Evolutionary conservation across 2,329 filamentous ascomycete genomes (phyloP).

Genomic region (Alternaria incomplexa): DNA sequence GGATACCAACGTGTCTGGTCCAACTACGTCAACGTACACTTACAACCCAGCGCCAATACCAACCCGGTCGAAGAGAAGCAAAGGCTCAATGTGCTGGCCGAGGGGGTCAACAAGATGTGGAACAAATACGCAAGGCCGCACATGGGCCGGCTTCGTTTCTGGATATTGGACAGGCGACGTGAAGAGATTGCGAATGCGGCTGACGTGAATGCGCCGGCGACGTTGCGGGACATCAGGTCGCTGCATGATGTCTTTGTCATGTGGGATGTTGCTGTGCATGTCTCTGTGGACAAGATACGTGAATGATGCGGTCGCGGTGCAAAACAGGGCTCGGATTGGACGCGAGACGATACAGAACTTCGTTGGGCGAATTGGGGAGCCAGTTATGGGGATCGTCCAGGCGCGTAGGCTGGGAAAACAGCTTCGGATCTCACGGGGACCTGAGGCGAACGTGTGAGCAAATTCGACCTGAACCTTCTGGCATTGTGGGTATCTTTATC

Average conservation of each 20-base stretch:
- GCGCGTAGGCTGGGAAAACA: too few relatives aligned
- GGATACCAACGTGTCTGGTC: constrained; percentile 2
- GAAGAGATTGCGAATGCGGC: neutral
- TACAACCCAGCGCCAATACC: constrained; percentile 22
- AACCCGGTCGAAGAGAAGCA: constrained; percentile 6
- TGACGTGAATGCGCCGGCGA: neutral
- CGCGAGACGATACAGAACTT: neutral
- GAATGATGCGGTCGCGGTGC: constrained; percentile 26
- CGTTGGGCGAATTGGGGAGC: neutral
- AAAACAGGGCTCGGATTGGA: neutral
- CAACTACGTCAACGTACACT: constrained; percentile 32
- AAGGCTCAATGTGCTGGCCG: constrained; percentile 17
- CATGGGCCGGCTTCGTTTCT: neutral
- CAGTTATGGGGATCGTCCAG: neutral
- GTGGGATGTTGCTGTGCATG: constrained; percentile 32
- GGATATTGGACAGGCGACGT: neutral
- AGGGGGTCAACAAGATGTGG: constrained; percentile 25
- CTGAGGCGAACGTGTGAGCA: neutral
- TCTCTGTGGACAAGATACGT: constrained; percentile 30
- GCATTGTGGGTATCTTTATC: neutral
- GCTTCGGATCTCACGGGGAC: neutral
- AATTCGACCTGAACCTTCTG: neutral
- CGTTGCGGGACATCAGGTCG: constrained; percentile 19
- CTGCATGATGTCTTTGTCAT: constrained; percentile 37
- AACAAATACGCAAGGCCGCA: constrained; percentile 6